Evolutionary conservation across 164 flowering plant genomes (phyloP), one percentile per base, ranked within the genome.

Genomic region (Vitis cinerea): DNA sequence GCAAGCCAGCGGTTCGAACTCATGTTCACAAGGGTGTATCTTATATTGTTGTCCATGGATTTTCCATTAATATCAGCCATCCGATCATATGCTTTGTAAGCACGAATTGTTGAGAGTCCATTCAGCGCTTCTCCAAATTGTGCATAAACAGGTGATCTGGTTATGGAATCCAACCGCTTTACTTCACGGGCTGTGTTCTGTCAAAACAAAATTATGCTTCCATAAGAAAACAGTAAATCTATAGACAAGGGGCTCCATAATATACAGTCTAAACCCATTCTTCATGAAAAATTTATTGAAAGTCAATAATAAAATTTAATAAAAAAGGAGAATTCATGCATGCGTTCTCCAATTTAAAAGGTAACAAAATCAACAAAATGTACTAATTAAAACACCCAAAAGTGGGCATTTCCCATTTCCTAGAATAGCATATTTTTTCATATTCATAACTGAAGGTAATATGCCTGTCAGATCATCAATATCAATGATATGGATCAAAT

Each of bases 121-220:
- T 96, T 93, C 44, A 96, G 79, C 44, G 99, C 99, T 83, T 96
- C 99, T 61, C 94, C 90, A 80, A 96, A 96, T 78, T 96, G 99
- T 54, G 99, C 99, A 81, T 96, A 96, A 53, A 96, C 98, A 64
- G 99, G 99, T 64, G 99, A 96, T 80, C 99, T 89, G 9, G 86
- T 79, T 52, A 92, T 82, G 58, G 99, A 96, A 82, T 93, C 98
- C 78, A 96, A 71, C 1, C 99, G 93, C 79, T 96, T 96, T 23
- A 96, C 93, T 81, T 96, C 99, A 73, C 99, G 94, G 10, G 98
- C 88, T 37, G 97, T 90, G 83, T 91, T 93, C 99, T 96, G 84
- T 44, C 70, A 59, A 64, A 71, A 63, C 30, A 8, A 71, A 60
- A 68, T 1, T 51, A 47, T 14, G 44, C 1, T 64, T 23, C 57